Evolutionary conservation across 225 moss, liverwort and hornwort species (phyloP), one percentile per base, ranked within the genome.

Genomic region (Marchantia paleacea): DNA sequence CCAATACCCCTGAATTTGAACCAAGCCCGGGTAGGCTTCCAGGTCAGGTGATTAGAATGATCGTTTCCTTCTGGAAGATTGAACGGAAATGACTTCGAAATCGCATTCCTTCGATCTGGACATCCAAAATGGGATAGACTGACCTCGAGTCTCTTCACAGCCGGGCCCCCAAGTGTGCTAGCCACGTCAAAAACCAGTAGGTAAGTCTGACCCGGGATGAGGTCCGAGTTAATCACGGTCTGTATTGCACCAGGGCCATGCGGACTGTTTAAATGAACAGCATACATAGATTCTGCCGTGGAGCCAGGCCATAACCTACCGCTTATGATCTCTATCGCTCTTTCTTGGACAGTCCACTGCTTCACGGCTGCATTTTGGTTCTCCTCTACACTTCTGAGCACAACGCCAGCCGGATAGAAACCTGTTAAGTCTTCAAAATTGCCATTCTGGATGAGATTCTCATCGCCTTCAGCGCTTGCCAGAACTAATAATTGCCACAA

Each of bases 371-470:
- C 51, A 25, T 75, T 77, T 15, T 28, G 65, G 24, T 78, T 85
- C 48, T 55, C 54, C 51, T 29, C 28, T 47, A 30, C 39, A 39
- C 57, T 60, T 39, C 26, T 8, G 25, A 85, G 81, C 58, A 81
- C n/a, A 52, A 85, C 73, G 20, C 84, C 84, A 15, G 84, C 84
- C 19, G 84, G 84, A 53, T 77, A 85, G 24, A 47, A 69, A 8
- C 81, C 81, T 0, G 0, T 11, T 29, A 85, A 55, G 6, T 77
- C 81, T 60, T 85, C 84, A n/a, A 85, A 85, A 75, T 81, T 69
- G 12, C 84, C 84, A 25, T 85, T 85, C 57, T 22, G 70, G 24
- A 85, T 52, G 13, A 85, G 52, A 74, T 76, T 77, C 16, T 10
- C 39, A 14, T 49, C 6, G 28, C 26, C 60, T 26, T 83, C 28